Percentiles rank a stretch among this genome's conserved stretches.
phyloP scores from a whole-genome alignment of 2,329 filamentous ascomycete species.

The Alternaria tenuissima region DNA sequence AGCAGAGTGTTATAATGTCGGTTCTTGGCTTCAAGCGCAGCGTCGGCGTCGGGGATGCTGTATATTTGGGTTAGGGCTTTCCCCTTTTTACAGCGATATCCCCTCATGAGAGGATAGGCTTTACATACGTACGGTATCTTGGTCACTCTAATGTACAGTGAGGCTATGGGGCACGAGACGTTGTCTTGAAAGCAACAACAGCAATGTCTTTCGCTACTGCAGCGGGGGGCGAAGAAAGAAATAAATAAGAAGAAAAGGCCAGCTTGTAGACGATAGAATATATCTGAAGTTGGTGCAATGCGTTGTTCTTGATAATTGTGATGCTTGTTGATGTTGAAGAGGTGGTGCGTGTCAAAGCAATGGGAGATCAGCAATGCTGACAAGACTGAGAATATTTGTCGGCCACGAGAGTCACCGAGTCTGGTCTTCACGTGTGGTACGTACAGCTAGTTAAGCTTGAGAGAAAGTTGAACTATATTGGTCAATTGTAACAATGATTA shows the following conservation, averaged over 20 bases:
- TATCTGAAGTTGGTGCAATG: conserved; percentile 2
- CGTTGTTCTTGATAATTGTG: neutral
- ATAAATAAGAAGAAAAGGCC: conserved; percentile 8
- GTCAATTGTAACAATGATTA: neutral
- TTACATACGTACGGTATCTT: neutral
- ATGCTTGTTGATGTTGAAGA: neutral
- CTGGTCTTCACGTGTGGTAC: no score
- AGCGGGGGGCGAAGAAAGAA: neutral
- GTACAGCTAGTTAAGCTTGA: neutral
- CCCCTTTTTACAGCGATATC: conserved; percentile 1
- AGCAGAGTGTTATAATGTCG: conserved; percentile 5
- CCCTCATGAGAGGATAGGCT: neutral
- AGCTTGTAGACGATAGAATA: conserved; percentile 7
- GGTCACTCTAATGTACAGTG: conserved; percentile 2
- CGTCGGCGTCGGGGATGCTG: conserved; percentile 14
- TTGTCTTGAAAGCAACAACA: neutral
- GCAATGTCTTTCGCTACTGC: conserved; percentile 1
- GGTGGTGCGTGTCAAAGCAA: neutral
- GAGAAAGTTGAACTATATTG: neutral
- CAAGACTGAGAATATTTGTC: neutral
- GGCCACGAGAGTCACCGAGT: no score
- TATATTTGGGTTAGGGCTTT: conserved; percentile 7
- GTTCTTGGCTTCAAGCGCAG: conserved; percentile 10
- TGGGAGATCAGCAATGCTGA: neutral
- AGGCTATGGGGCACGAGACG: conserved; percentile 2